Conservation (phyloP, 108 stramenopile species). For the Cyclotella distinguenda region DNA sequence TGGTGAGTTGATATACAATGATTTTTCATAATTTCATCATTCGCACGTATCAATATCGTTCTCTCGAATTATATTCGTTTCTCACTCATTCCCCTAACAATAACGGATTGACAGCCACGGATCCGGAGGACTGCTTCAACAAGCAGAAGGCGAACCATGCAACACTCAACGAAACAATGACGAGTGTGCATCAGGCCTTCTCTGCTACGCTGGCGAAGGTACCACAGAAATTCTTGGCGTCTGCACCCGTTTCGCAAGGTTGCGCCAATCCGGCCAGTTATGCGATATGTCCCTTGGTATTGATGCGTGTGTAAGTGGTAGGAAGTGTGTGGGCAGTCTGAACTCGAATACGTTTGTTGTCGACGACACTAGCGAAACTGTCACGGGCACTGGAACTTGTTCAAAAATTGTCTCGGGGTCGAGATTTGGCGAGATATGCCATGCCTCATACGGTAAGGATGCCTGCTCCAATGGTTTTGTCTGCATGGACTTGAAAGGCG, state of each 20-base stretch:
- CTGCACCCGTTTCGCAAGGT: constrained; percentile 1
- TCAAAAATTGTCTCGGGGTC: not conserved
- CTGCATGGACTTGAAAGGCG: constrained; percentile 11
- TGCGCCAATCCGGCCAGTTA: not conserved
- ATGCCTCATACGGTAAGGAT: constrained; percentile 13
- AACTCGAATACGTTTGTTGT: not conserved
- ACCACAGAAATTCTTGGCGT: not conserved
- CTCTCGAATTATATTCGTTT: not conserved
- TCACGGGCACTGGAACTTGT: constrained; percentile 4
- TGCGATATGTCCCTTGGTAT: constrained; percentile 15
- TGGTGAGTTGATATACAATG: constrained; percentile 33
- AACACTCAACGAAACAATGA: constrained; percentile 6
- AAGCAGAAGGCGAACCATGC: constrained; percentile 10
- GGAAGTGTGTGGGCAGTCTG: not conserved
- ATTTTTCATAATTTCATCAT: not conserved
- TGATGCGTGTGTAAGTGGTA: not conserved
- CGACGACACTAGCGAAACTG: not conserved
- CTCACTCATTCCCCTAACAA: not conserved
- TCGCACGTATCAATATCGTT: not conserved
- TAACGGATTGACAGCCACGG: not conserved
- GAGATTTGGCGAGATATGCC: constrained; percentile 4
- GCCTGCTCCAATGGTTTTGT: not conserved
- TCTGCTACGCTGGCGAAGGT: constrained; percentile 8
- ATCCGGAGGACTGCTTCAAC: constrained; percentile 1
- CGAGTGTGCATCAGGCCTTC: not conserved